Evolutionary conservation across 2,329 filamentous ascomycete species (phyloP), one percentile per base, ranked within the genome.

Genomic region (Sclerotinia subarctica): DNA sequence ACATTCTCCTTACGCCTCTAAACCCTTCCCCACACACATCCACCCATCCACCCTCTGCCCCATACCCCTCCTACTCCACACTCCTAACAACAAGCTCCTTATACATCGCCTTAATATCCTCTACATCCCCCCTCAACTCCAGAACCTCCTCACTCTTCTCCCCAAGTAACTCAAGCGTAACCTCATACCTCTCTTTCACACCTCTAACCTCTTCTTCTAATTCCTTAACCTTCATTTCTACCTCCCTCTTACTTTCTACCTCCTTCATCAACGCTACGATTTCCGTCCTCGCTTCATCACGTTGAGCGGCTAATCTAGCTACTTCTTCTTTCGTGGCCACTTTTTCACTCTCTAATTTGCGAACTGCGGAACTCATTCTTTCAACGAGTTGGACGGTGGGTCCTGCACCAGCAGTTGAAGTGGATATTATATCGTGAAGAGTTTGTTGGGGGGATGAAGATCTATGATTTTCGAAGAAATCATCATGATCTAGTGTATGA

Each of bases 121-220:
- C 84, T 65, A 99, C 91, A 82, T 98, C 95, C 17, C 91, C 90
- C 78, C 85, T 88, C 73, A 99, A 82, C 82, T 99, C 95, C 76
- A 97, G 93, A 2, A 97, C 94, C 76, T 90, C 82, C 82, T 99
- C 95, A 78, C 93, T 97, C 86, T 97, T 97, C 85, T 99, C 95
- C 1, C 95, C 95, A 68, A 99, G 81, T 88, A 98, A 90, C 81
- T 98, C 94, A 65, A 99, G 82, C 69, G 93, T 96, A 19, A 93
- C 95, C 77, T 96, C 89, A 77, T 98, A 97, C 74, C 94, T 85
- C 70, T 87, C 82, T 75, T 92, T 89, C 72, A 97, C 82, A 53
- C 87, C 86, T 38, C 80, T 81, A 62, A 97, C 81, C 73, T 93
- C 86, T 57, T 79, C 81, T 78, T 96, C 90, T 19, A 97, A 78